phyloP scores from a whole-genome alignment of 768 basidiomycete genomes.

The Tubosaeta brunneosetosa region DNA sequence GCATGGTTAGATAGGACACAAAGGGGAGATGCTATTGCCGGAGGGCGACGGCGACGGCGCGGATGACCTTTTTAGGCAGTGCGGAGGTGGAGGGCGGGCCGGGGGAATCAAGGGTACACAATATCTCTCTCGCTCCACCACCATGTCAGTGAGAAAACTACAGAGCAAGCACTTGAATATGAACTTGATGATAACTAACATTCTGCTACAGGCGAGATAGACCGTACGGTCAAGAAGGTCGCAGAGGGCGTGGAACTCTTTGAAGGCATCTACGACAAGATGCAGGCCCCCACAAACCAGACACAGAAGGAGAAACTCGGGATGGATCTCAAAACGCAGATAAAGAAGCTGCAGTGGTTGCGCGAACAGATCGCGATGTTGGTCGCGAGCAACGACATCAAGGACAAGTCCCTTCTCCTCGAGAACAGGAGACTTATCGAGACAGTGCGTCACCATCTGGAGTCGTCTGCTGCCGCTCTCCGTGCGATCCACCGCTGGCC shows the following conservation, averaged over 20 bases:
- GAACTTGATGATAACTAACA: neutral
- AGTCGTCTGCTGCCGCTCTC: conserved; percentile 10
- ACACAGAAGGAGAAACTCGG: conserved; percentile 99
- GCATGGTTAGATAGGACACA: neutral
- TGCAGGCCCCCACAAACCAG: conserved; percentile 92
- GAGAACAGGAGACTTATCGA: conserved; percentile 96
- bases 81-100: conserved; percentile 45
- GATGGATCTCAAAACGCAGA: conserved; percentile 93
- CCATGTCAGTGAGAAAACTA: conserved; percentile 87
- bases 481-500: conserved; percentile 3
- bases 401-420: conserved; percentile 90
- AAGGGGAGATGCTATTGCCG: conserved; percentile 87
- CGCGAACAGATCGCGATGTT: conserved; percentile 92
- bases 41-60: conserved; percentile 63
- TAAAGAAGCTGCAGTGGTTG: conserved; percentile 87
- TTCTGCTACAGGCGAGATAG: conserved; percentile 79
- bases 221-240: conserved; percentile 97
- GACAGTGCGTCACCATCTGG: conserved; percentile 58
- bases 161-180: conserved; percentile 52
- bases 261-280: conserved; percentile 96
- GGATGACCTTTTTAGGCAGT: conserved; percentile 87
- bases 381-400: conserved; percentile 97
- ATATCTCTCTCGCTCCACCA: conserved; percentile 14
- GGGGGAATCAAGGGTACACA: conserved; percentile 41
- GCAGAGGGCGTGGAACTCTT: conserved; percentile 92